These are phyloP conservation scores for Pythium insidiosum DNA, from an alignment of 352 stramenopile species.

Conservation along the genomic window DNA sequence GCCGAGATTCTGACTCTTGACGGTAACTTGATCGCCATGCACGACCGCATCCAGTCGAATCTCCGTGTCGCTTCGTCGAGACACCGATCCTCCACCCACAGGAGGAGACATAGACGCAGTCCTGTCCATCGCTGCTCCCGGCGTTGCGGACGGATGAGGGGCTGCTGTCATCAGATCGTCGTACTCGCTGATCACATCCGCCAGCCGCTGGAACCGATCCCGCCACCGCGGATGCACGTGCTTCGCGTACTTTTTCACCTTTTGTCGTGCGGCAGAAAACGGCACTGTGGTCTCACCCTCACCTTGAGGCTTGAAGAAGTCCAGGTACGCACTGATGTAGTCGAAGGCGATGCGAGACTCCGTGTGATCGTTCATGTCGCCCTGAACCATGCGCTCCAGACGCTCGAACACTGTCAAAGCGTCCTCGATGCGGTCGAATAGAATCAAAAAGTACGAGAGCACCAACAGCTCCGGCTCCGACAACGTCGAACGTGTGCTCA, in stretches of 20 bases:
- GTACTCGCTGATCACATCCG: conserved; percentile 34
- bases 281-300: conserved; percentile 1
- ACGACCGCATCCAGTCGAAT: conserved; percentile 21
- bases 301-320: conserved; percentile 27
- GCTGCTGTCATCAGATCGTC: too few relatives aligned
- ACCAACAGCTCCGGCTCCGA: conserved; percentile 29
- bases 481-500: conserved; percentile 14
- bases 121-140: too few relatives aligned
- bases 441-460: conserved; percentile 36
- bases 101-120: too few relatives aligned
- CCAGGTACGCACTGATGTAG: conserved; percentile 54
- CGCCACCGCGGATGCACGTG: conserved; percentile 38
- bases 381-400: background rate
- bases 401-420: conserved; percentile 25
- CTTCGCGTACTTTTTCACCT: conserved; percentile 23
- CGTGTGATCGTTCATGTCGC: conserved; percentile 11
- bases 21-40: conserved; percentile 13
- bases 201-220: conserved; percentile 30
- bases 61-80: conserved; percentile 7
- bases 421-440: conserved; percentile 31
- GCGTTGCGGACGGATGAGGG: too few relatives aligned
- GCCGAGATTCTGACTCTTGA: conserved; percentile 23
- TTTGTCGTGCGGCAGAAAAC: conserved; percentile 27
- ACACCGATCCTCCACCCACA: too few relatives aligned
- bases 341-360: conserved; percentile 52